Evolutionary conservation across 768 basidiomycete genomes (phyloP).

Genomic region (Suillus weaverae): DNA sequence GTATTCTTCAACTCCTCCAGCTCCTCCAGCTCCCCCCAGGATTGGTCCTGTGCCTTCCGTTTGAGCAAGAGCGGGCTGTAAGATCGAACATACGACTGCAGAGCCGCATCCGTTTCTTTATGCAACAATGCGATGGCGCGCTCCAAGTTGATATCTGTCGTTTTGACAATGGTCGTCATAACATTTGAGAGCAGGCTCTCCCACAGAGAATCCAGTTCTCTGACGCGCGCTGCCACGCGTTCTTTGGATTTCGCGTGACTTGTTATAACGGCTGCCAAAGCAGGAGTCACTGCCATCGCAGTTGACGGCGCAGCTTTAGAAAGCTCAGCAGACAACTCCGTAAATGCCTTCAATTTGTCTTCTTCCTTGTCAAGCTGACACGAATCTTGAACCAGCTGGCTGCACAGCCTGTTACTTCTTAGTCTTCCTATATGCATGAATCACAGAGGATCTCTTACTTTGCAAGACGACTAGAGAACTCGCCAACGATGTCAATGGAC

Average conservation of each 20-base stretch:
- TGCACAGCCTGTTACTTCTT: conserved; percentile 40
- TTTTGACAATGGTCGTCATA: conserved; percentile 40
- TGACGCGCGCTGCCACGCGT: conserved; percentile 39
- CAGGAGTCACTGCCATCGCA: conserved; percentile 43
- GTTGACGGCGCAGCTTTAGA: conserved; percentile 44
- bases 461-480: conserved; percentile 43
- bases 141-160: conserved; percentile 33
- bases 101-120: conserved; percentile 29
- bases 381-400: conserved; percentile 44
- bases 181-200: conserved; percentile 44
- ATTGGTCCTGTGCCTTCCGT: not conserved
- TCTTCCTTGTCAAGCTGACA: conserved; percentile 45
- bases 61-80: conserved; percentile 15
- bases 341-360: conserved; percentile 49
- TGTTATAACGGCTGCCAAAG: conserved; percentile 45
- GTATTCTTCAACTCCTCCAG: not conserved
- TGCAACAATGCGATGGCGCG: conserved; percentile 35
- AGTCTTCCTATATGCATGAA: conserved; percentile 14
- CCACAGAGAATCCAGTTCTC: conserved; percentile 48
- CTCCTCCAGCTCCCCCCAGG: not conserved
- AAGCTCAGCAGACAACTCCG: conserved; percentile 47
- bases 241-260: conserved; percentile 44
- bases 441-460: conserved; percentile 19
- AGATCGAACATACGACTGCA: conserved; percentile 19
- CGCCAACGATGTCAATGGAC: conserved; percentile 18